phyloP scores from a whole-genome alignment of 1,139 yeast species.

The Hanseniaspora uvarum region DNA sequence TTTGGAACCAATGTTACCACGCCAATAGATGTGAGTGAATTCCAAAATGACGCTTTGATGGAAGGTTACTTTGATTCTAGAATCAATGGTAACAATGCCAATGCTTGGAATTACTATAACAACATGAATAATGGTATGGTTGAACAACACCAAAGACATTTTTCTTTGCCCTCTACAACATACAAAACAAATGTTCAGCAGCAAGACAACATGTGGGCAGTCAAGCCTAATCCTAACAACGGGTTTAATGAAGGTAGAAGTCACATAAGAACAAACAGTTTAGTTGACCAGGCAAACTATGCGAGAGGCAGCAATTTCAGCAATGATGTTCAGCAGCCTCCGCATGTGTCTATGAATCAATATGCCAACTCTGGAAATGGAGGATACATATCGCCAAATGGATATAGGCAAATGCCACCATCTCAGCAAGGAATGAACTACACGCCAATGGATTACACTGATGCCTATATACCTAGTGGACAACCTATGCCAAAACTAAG shows the following conservation, averaged over 20 bases:
- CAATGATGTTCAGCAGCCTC: background rate
- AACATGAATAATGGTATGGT: background rate
- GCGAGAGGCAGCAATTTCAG: background rate
- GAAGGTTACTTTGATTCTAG: constrained; percentile 12
- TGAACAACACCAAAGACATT: constrained; percentile 13
- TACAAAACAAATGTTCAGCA: background rate
- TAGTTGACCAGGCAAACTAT: constrained; percentile 5
- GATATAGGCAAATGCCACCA: constrained; percentile 1
- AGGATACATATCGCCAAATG: constrained; percentile 4
- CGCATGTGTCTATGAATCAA: background rate
- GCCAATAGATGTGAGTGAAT: constrained; percentile 1
- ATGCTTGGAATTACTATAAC: background rate
- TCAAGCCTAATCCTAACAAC: constrained; percentile 4
- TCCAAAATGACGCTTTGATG: background rate
- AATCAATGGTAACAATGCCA: background rate
- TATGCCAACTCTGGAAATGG: background rate
- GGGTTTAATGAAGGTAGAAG: background rate
- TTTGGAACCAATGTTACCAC: background rate
- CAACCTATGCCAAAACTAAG: background rate
- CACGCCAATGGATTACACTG: constrained; percentile 12
- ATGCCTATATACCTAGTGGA: background rate
- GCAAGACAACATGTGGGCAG: constrained; percentile 12
- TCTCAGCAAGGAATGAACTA: constrained; percentile 14
- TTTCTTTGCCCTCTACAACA: constrained; percentile 5
- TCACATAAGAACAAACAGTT: constrained; percentile 9